Evolutionary conservation across 208 protist genomes (phyloP), one percentile per base, ranked within the genome.

Genomic region (Trypanosomatidae sp.): DNA sequence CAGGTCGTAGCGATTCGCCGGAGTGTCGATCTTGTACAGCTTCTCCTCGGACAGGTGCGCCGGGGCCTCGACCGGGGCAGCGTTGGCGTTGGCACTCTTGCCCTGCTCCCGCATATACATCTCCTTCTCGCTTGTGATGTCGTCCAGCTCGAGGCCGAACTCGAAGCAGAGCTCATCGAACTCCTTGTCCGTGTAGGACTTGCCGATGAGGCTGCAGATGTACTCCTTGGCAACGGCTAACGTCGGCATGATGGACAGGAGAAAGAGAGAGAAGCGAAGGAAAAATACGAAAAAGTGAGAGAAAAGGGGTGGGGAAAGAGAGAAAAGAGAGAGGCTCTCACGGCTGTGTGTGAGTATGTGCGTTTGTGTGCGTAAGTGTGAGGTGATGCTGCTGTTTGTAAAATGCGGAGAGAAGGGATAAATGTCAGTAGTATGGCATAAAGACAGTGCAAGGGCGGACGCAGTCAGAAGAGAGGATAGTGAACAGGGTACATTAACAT

Each of bases 101-200:
- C 79, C 89, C 56, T 97, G 92, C 82, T 99, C 93, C 56, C 97
- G 95, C 62, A 84, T 73, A 64, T 88, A 85, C 84, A 99, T 98
- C 77, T 97, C 96, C 71, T 83, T 93, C 79, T 99, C 98, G 60
- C 93, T 97, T 8, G 98, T 99, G 73, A 99, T 97, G 55, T 99
- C 98, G 82, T 99, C 99, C 7, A 99, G 94, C 89, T 99, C 99
- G 58, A 99, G 92, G 39, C 99, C 99, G 78, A 99, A 99, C 69
- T 98, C 71, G 79, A 99, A 99, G 87, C 98, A 99, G 0, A 99
- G 77, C 36, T 99, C 85, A 33, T 98, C 89, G 80, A 99, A 99
- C 79, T 99, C 83, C 7, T 95, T 83, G 59, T 99, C 84, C 12
- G 97, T 95, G 95, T 95, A 96, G 28, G 59, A 81, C 77, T 90